Percentiles rank a stretch among this genome's conserved stretches.
phyloP scores from a whole-genome alignment of 1,284 basidiomycete genomes.

The Ceratobasidium theobromae region DNA sequence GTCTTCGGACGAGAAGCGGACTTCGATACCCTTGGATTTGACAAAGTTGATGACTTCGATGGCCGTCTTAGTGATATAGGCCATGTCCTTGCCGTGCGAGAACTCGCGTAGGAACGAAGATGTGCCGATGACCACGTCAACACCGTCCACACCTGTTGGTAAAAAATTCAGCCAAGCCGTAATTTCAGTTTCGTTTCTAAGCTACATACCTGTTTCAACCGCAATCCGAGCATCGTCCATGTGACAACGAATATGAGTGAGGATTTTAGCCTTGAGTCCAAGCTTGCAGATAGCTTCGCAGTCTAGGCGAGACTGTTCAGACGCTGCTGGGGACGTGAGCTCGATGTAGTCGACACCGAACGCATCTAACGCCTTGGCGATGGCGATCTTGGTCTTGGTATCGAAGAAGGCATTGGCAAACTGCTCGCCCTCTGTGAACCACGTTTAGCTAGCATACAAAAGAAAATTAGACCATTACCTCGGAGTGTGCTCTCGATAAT shows the following conservation, averaged over 20 bases:
- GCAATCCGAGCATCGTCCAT: constrained; percentile 99
- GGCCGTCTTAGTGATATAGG: constrained; percentile 98
- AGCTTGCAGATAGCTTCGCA: constrained; percentile 99
- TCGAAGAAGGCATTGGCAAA: constrained; percentile 99
- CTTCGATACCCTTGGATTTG: constrained; percentile 99
- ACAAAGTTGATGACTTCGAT: constrained; percentile 99
- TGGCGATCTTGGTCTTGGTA: constrained; percentile 99
- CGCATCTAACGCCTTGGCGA: constrained; percentile 94
- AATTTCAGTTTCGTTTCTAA: neutral
- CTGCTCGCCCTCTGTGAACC: constrained; percentile 87
- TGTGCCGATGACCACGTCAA: constrained; percentile 99
- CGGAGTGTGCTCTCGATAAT: constrained; percentile 97
- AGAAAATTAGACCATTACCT: constrained; percentile 54
- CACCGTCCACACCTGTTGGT: constrained; percentile 88
- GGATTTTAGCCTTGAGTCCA: constrained; percentile 94
- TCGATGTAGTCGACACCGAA: constrained; percentile 99
- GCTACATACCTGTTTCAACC: constrained; percentile 83
- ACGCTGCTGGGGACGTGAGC: constrained; percentile 96
- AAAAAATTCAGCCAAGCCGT: neutral
- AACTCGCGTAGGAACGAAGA: constrained; percentile 99
- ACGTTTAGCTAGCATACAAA: constrained; percentile 6
- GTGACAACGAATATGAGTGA: constrained; percentile 99
- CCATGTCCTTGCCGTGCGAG: constrained; percentile 99
- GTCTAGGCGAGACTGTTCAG: constrained; percentile 91
- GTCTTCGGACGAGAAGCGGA: constrained; percentile 99